Evolutionary conservation across 306 rosid genomes (phyloP).

Genomic region (Biancaea sappan): DNA sequence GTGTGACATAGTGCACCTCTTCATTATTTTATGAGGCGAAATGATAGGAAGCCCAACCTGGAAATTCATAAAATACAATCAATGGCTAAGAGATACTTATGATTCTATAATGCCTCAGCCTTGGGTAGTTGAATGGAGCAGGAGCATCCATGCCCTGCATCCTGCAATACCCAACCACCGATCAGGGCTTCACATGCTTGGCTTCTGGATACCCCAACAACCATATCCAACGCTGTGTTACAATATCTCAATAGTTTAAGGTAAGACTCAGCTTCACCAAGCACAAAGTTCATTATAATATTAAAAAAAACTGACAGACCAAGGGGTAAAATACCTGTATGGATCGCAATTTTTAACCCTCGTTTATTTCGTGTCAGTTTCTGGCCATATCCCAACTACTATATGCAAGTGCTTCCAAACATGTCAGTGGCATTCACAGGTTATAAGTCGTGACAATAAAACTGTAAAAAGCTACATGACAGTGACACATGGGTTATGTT

Average conservation of each 20-base stretch:
- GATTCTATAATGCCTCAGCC: not conserved
- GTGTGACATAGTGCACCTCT: not conserved
- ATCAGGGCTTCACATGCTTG: constrained; percentile 55
- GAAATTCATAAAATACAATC: too few relatives aligned
- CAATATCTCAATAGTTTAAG: constrained; percentile 34
- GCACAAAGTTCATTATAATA: constrained; percentile 27
- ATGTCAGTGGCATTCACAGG: constrained; percentile 24
- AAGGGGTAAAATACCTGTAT: not conserved
- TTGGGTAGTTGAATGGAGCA: not conserved
- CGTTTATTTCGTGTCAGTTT: constrained; percentile 25
- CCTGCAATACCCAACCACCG: too few relatives aligned
- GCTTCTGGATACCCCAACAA: constrained; percentile 51
- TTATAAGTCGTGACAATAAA: constrained; percentile 1
- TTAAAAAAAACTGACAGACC: not conserved
- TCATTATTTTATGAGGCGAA: not conserved
- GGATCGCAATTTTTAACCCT: not conserved
- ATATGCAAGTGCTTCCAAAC: constrained; percentile 24
- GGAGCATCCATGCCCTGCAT: constrained; percentile 35
- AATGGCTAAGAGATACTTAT: not conserved
- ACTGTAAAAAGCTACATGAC: constrained; percentile 25
- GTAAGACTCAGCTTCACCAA: constrained; percentile 11
- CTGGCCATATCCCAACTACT: constrained; percentile 12
- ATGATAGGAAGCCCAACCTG: too few relatives aligned
- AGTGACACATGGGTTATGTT: constrained; percentile 26
- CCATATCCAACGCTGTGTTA: constrained; percentile 45